phyloP scores from a whole-genome alignment of 805 yeast species.

The Groenewaldozyma salmanticensis region DNA sequence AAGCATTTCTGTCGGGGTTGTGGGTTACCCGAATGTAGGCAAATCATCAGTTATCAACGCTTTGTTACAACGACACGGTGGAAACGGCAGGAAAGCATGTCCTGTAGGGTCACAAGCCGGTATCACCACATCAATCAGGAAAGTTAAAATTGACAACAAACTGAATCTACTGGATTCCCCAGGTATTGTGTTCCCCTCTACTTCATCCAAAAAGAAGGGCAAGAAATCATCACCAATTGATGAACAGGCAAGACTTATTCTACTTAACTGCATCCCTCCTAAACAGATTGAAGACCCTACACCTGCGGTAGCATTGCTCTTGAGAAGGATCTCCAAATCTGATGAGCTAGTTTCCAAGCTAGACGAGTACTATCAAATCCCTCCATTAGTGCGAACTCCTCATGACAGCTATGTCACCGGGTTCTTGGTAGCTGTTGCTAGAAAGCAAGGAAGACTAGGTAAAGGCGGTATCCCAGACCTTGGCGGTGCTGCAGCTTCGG shows the following conservation, averaged over 20 bases:
- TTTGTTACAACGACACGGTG: slow-evolving; percentile 60
- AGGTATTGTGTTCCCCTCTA: slow-evolving; percentile 86
- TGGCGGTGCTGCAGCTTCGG: slow-evolving; percentile 70
- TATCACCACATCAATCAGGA: slow-evolving; percentile 84
- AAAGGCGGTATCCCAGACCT: slow-evolving; percentile 90
- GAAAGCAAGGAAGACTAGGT: slow-evolving; percentile 85
- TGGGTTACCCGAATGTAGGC: slow-evolving; percentile 97
- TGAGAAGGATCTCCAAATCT: slow-evolving; percentile 66
- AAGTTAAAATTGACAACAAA: slow-evolving; percentile 85
- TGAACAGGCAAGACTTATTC: slow-evolving; percentile 80
- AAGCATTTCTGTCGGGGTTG: slow-evolving; percentile 86
- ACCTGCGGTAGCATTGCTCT: slow-evolving; percentile 65
- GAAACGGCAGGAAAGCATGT: slow-evolving; percentile 57
- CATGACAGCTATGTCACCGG: slow-evolving; percentile 74
- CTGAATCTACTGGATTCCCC: slow-evolving; percentile 89
- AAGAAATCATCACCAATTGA: slow-evolving; percentile 33
- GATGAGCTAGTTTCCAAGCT: slow-evolving; percentile 58
- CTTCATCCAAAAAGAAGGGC: slow-evolving; percentile 27
- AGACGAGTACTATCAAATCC: slow-evolving; percentile 63
- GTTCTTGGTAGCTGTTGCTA: slow-evolving; percentile 83
- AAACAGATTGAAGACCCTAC: slow-evolving; percentile 77
- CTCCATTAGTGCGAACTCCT: slow-evolving; percentile 65
- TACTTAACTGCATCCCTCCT: slow-evolving; percentile 83
- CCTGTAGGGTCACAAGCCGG: slow-evolving; percentile 98
- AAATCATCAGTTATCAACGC: slow-evolving; percentile 92